Evolutionary conservation across 2,329 filamentous ascomycete genomes (phyloP), one percentile per base, ranked within the genome.

Genomic region (Colletotrichum zoysiae): DNA sequence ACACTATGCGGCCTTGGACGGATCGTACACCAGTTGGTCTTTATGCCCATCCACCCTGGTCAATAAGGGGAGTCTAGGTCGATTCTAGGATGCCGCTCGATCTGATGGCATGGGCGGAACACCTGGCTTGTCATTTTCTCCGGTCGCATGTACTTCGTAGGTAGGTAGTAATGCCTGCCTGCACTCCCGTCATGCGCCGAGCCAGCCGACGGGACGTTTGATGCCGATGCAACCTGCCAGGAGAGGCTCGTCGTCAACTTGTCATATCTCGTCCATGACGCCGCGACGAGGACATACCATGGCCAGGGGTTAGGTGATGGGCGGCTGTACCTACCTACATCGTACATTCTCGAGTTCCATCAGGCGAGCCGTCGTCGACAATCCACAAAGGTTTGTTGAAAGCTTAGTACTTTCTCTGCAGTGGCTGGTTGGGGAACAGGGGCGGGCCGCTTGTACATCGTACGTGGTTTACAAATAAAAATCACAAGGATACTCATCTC

Each of bases 61-160:
- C 5, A 3, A 26, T 8, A 53, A 53, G 16, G 30, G 5, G 51
- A 8, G 51, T 20, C 23, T 18, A 8, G 51, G 51, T 14, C 26
- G 11, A 53, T 53, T 30, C 26, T 7, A 53, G 65, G 65, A 53
- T 48, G 59, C 65, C 53, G 38, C 59, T 64, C 55, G 65, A 64
- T 71, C 65, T 46, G 53, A 68, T 60, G 35, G 44, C 30, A 30
- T 30, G 46, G 59, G 59, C 65, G 68, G 59, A 69, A 69, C 46
- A 64, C 63, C 59, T 60, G 59, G 46, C 44, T 55, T 69, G 58
- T 51, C 35, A 64, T 44, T 44, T 20, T 33, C 44, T 44, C 40
- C 35, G 59, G 51, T 46, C 46, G 59, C 59, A 57, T 51, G 11
- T n/a, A n/a, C n/a, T n/a, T n/a, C n/a, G n/a, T n/a, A n/a, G n/a